These are phyloP conservation scores for Talaromyces marneffei DNA, from an alignment of 2,329 filamentous ascomycete genomes.

Conservation along the genomic window DNA sequence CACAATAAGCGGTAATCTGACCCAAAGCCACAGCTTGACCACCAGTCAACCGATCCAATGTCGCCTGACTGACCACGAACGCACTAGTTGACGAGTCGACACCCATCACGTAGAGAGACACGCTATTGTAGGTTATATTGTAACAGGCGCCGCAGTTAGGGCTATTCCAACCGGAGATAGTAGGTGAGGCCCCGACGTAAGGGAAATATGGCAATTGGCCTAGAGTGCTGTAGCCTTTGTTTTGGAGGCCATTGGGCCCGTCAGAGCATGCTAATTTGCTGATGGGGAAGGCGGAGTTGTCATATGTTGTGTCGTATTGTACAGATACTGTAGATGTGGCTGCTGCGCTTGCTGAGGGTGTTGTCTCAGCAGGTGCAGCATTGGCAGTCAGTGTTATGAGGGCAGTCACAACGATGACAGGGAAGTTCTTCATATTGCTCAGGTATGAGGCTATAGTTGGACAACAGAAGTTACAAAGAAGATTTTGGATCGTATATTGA, in stretches of 20 bases:
- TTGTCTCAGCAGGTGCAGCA: background rate
- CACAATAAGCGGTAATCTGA: conserved; percentile 33
- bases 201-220: conserved; percentile 44
- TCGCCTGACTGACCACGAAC: conserved; percentile 46
- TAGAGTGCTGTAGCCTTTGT: conserved; percentile 35
- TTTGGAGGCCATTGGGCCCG: conserved; percentile 30
- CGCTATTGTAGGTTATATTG: conserved; percentile 42
- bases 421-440: background rate
- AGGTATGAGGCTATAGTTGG: background rate
- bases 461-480: background rate
- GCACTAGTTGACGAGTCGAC: conserved; percentile 43
- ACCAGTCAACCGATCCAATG: conserved; percentile 47
- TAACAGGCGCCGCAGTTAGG: conserved; percentile 51
- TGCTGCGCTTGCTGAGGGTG: background rate
- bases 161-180: conserved; percentile 44
- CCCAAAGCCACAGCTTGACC: conserved; percentile 41
- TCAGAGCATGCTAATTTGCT: conserved; percentile 44
- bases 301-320: conserved; percentile 68
- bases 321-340: conserved; percentile 42
- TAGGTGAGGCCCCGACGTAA: conserved; percentile 45
- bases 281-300: conserved; percentile 53
- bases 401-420: background rate
- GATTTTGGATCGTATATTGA: background rate
- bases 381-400: background rate
- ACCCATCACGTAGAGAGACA: conserved; percentile 44